Evolutionary conservation across 768 basidiomycete species (phyloP), one percentile per base, ranked within the genome.

Genomic region (Jaapia argillacea): DNA sequence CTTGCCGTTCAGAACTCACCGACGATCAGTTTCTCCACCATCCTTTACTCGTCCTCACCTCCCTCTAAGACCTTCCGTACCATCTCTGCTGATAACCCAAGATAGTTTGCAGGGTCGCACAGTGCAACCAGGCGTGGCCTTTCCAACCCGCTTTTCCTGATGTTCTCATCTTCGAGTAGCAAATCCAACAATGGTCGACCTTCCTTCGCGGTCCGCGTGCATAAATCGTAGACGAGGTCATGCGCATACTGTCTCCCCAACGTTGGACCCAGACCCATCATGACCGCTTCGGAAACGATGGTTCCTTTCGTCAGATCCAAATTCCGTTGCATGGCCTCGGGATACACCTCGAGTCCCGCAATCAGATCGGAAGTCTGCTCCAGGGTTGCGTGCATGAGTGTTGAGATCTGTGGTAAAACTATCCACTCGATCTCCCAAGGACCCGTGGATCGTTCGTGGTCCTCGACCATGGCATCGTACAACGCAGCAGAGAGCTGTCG

Each of bases 381-480:
- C 40, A 72, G 45, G 0, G 62, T 58, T 4, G 69, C 65, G 33
- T 67, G 64, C 0, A 66, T 67, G 49, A 72, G 50, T 22, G 63
- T 70, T 45, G 57, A 65, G 36, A 68, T 67, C 50, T 72, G 68
- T 1, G 69, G 69, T 5, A 72, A 45, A 16, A 60, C 65, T 5
- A 72, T 67, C 70, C 69, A 72, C 45, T 72, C 70, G n/a, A 71
- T 66, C 50, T 72, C 65, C 69, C 69, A 72, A 21, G 69, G 67
- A 20, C 71, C 71, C 2, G 69, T 70, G 35, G 68, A 65, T 16
- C 70, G 61, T 43, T 70, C 70, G 35, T 72, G 70, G 49, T 70
- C 70, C 45, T 65, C 69, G 3, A 70, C 67, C 67, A 71, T 65
- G 10, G 66, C 69, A 38, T 72, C 70, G 42, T 66, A 68, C 18